Percentiles rank a stretch among this genome's conserved stretches.
phyloP scores from a whole-genome alignment of 371 early-diverging fungal genomes.

The Fennellomyces sp. region DNA sequence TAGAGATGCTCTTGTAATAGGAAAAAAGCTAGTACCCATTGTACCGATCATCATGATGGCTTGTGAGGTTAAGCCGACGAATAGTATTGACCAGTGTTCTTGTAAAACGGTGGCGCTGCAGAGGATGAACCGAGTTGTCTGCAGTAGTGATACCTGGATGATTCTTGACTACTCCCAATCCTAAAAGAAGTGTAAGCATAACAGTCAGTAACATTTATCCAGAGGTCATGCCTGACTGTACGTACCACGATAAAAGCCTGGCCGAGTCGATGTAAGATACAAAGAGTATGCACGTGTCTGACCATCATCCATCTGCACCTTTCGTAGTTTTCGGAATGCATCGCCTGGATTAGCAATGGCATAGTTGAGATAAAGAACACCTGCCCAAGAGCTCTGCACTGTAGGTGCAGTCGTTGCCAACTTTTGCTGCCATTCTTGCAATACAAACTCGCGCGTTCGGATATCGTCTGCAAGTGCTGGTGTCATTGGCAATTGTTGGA shows the following conservation, averaged over 20 bases:
- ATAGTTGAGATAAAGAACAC: conserved; percentile 59
- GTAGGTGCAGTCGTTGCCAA: conserved; percentile 27
- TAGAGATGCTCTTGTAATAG: too few species aligned
- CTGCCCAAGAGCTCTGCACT: conserved; percentile 55
- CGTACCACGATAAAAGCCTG: conserved; percentile 28
- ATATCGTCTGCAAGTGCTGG: conserved; percentile 59
- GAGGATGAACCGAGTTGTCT: background rate
- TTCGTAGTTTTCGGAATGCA: conserved; percentile 45
- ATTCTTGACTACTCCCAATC: background rate
- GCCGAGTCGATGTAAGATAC: conserved; percentile 57
- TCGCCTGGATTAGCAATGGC: conserved; percentile 47
- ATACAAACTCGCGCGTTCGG: conserved; percentile 51
- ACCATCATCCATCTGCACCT: conserved; percentile 58
- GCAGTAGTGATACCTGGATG: background rate
- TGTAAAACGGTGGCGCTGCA: background rate
- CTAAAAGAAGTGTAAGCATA: conserved; percentile 1
- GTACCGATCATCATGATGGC: conserved; percentile 18
- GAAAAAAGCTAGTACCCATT: conserved; percentile 24
- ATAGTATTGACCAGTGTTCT: background rate
- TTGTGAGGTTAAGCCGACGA: background rate
- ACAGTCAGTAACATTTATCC: too few species aligned
- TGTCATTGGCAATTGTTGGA: conserved; percentile 82
- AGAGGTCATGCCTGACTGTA: too few species aligned
- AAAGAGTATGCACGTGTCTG: conserved; percentile 62
- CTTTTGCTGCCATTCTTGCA: conserved; percentile 58